A percentile compares a stretch with the other conserved stretches of the same genome.
phyloP scores from a whole-genome alignment of 805 yeast genomes.

The Nakazawaea siamensis region DNA sequence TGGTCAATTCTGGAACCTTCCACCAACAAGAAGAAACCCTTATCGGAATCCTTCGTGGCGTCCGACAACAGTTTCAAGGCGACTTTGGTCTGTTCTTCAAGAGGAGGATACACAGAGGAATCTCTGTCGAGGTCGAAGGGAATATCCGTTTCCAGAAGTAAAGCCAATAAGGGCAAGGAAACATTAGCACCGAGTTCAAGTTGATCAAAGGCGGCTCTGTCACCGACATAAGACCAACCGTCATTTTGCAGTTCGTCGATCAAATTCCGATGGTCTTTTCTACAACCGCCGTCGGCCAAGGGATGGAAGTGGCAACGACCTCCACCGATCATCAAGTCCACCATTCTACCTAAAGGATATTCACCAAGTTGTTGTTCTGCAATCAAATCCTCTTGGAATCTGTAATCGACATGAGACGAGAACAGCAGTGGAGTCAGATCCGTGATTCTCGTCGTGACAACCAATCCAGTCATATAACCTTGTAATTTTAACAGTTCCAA shows the following conservation, averaged over 20 bases:
- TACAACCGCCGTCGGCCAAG: constrained; percentile 47
- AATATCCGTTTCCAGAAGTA: constrained; percentile 69
- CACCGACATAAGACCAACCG: constrained; percentile 62
- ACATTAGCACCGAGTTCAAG: constrained; percentile 52
- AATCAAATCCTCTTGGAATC: constrained; percentile 76
- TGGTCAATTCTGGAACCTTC: constrained; percentile 95
- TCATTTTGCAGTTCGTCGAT: constrained; percentile 49
- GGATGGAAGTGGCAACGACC: constrained; percentile 83
- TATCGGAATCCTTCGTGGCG: constrained; percentile 63
- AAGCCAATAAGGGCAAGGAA: constrained; percentile 67
- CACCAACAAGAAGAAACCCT: constrained; percentile 79
- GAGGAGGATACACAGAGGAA: constrained; percentile 53
- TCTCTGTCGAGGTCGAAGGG: constrained; percentile 82
- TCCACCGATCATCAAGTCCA: constrained; percentile 85
- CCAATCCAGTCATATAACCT: constrained; percentile 82
- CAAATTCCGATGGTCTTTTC: constrained; percentile 64
- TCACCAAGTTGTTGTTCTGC: constrained; percentile 84
- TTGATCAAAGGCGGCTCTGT: constrained; percentile 50
- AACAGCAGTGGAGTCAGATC: constrained; percentile 96
- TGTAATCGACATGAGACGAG: constrained; percentile 66
- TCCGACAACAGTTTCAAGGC: constrained; percentile 62
- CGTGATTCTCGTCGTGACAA: constrained; percentile 85
- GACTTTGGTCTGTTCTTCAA: constrained; percentile 68
- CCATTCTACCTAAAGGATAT: constrained; percentile 69
- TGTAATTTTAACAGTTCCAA: constrained; percentile 78